Evolutionary conservation across 2,329 filamentous ascomycete genomes (phyloP).

Genomic region (Trichoderma citrinoviride): DNA sequence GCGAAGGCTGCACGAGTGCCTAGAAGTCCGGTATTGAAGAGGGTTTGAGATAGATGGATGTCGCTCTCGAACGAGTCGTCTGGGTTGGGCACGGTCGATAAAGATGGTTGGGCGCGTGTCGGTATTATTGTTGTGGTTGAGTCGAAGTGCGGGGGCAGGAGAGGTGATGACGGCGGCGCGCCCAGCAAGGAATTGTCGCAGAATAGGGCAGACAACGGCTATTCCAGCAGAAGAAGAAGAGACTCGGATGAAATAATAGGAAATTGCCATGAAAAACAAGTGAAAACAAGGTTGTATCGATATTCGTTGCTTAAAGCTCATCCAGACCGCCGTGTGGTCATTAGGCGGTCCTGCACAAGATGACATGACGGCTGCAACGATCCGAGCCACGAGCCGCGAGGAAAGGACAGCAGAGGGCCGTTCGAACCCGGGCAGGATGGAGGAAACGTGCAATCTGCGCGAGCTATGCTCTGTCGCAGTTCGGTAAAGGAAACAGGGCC

Average conservation of each 20-base stretch:
- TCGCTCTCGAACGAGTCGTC: neutral
- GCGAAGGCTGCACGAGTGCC: conserved; percentile 12
- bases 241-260: neutral
- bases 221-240: neutral
- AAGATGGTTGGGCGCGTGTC: conserved; percentile 7
- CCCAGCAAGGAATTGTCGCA: neutral
- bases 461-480: neutral
- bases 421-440: neutral
- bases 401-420: neutral
- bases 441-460: neutral
- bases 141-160: conserved; percentile 13
- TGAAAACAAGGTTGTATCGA: neutral
- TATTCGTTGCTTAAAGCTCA: neutral
- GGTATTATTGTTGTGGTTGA: neutral
- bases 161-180: conserved; percentile 10
- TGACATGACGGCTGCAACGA: conserved; percentile 18
- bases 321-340: neutral
- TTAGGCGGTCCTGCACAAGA: neutral
- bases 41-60: neutral
- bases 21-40: neutral
- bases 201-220: neutral
- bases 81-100: conserved; percentile 13
- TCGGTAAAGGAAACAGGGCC: neutral
- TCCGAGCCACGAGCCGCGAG: neutral
- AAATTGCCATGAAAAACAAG: neutral